A percentile compares a stretch with the other conserved stretches of the same genome.
phyloP scores from a whole-genome alignment of 1,139 yeast genomes.

The Trichomonascaceae sp. region DNA sequence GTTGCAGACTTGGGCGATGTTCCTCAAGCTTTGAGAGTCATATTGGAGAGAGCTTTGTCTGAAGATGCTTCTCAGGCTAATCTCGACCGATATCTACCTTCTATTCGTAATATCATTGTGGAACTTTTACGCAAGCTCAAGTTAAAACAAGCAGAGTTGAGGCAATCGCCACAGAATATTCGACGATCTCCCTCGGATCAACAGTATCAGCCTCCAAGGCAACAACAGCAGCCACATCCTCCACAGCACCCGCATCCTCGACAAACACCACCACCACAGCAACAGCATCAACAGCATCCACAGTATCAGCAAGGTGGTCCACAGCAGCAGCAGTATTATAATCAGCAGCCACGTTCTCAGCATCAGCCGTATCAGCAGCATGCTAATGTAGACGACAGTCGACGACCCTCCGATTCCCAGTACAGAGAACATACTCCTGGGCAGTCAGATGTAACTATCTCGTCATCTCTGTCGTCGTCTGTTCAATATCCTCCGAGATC shows the following conservation, averaged over 20 bases:
- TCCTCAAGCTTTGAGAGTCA: conserved; percentile 63
- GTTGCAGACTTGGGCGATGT: conserved; percentile 70
- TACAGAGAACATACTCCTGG: background rate
- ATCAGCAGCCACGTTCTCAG: background rate
- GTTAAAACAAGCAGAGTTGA: conserved; percentile 50
- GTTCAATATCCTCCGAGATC: conserved; percentile 14
- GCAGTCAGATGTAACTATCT: background rate
- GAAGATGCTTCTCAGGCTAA: conserved; percentile 83
- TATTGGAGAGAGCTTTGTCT: conserved; percentile 80
- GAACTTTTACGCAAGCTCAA: conserved; percentile 74
- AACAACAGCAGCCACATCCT: background rate
- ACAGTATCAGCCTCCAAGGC: background rate
- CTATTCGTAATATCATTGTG: conserved; percentile 81
- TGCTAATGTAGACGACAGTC: background rate
- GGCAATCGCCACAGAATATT: conserved; percentile 11
- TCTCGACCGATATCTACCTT: conserved; percentile 74
- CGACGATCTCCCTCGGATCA: conserved; percentile 6
- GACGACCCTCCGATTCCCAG: background rate
- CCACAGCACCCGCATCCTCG: background rate
- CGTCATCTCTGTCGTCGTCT: conserved; percentile 7
- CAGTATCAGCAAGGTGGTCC: conserved; percentile 14
- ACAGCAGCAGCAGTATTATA: conserved; percentile 2
- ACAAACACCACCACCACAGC: conserved; percentile 7
- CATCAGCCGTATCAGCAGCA: conserved; percentile 10
- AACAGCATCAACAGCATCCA: background rate